phyloP scores from a whole-genome alignment of 2,329 filamentous ascomycete genomes.

The Pezicula carpinea region DNA sequence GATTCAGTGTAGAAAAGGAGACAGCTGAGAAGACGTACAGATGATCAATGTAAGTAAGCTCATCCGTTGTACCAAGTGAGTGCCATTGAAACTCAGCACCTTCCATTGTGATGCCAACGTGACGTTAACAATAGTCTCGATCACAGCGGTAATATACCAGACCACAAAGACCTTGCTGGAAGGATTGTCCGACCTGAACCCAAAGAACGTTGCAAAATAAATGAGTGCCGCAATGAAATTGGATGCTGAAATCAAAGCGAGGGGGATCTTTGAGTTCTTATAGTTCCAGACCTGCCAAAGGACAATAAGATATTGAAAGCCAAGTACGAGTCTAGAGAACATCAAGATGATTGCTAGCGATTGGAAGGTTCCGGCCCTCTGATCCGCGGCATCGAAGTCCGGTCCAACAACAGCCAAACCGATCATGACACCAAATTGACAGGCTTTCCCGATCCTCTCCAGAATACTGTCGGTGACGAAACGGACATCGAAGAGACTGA shows the following conservation, averaged over 20 bases:
- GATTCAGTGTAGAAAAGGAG: neutral
- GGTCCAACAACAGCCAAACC: conserved; percentile 43
- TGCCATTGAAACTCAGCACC: conserved; percentile 46
- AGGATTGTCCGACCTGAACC: neutral
- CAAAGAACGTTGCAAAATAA: conserved; percentile 3
- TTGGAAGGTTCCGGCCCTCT: conserved; percentile 8
- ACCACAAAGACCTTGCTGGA: conserved; percentile 1
- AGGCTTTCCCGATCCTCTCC: conserved; percentile 46
- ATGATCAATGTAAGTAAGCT: conserved; percentile 46
- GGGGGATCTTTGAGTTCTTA: conserved; percentile 1
- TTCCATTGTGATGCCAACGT: conserved; percentile 2
- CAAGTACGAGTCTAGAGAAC: conserved; percentile 29
- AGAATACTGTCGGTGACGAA: conserved; percentile 52
- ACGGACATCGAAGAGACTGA: conserved; percentile 52
- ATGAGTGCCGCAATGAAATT: conserved; percentile 3
- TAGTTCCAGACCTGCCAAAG: conserved; percentile 3
- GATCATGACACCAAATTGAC: conserved; percentile 50
- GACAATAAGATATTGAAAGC: conserved; percentile 27
- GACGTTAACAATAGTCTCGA: conserved; percentile 3
- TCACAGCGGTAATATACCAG: conserved; percentile 4
- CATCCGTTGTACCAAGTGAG: conserved; percentile 52
- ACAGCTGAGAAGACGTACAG: neutral
- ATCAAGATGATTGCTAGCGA: conserved; percentile 32
- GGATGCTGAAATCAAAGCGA: neutral
- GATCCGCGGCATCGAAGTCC: conserved; percentile 29